phyloP scores from a whole-genome alignment of 768 basidiomycete genomes.

The Amanita phalloides region DNA sequence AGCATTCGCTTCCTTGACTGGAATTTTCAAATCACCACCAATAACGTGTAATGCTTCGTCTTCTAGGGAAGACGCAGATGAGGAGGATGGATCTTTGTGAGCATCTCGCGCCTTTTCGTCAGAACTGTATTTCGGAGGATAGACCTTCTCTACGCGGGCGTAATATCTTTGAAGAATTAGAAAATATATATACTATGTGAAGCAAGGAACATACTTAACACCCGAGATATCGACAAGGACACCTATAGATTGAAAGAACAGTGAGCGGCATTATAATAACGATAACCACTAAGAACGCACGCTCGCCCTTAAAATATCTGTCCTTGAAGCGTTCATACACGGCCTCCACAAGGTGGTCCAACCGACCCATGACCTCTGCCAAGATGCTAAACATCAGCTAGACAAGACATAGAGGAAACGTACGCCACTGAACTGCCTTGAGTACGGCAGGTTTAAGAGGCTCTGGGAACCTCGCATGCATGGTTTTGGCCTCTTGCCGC shows the following conservation, averaged over 20 bases:
- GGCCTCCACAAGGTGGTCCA: slow-evolving; percentile 91
- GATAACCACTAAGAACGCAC: slow-evolving; percentile 35
- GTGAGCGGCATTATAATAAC: slow-evolving; percentile 7
- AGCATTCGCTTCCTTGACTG: slow-evolving; percentile 56
- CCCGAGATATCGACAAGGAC: slow-evolving; percentile 82
- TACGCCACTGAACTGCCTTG: slow-evolving; percentile 94
- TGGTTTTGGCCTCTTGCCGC: slow-evolving; percentile 74
- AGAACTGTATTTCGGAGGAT: slow-evolving; percentile 48
- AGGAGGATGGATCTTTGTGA: slow-evolving; percentile 35
- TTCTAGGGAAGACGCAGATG: slow-evolving; percentile 25
- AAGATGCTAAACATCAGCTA: slow-evolving; percentile 9
- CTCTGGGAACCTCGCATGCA: slow-evolving; percentile 89
- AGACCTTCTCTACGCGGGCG: slow-evolving; percentile 70
- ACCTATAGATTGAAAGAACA: slow-evolving; percentile 32
- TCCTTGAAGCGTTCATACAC: slow-evolving; percentile 96
- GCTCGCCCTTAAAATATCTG: slow-evolving; percentile 86
- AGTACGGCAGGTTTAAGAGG: slow-evolving; percentile 88
- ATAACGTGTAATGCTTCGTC: slow-evolving; percentile 56
- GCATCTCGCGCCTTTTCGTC: slow-evolving; percentile 38
- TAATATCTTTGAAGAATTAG: slow-evolving; percentile 47
- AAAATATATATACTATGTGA: slow-evolving; percentile 1
- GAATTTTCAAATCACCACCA: slow-evolving; percentile 69
- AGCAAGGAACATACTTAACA: slow-evolving; percentile 51
- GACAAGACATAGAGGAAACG: slow-evolving; percentile 20
- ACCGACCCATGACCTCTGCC: slow-evolving; percentile 90